Conservation (phyloP, 768 basidiomycete species). For the Naganishia vaughanmartiniae region DNA sequence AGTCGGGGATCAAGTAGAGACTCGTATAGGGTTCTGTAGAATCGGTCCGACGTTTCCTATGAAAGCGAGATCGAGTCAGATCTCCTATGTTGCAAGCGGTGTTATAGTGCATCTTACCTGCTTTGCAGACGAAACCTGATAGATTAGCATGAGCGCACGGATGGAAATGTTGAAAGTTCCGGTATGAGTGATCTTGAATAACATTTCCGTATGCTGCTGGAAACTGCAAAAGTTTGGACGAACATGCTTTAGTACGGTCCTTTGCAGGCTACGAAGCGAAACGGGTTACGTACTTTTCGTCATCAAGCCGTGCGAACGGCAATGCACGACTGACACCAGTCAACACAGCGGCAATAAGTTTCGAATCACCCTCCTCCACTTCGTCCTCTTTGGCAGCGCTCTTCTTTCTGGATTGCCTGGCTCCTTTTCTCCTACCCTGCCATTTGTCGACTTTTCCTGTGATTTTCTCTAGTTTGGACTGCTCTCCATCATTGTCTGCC, state of each 20-base stretch:
- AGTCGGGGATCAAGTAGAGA: constrained; percentile 81
- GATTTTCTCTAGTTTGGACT: constrained; percentile 54
- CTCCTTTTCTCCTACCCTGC: constrained; percentile 51
- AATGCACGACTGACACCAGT: constrained; percentile 93
- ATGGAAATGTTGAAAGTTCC: constrained; percentile 96
- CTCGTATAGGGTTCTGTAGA: constrained; percentile 76
- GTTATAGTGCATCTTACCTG: constrained; percentile 57
- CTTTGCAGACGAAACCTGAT: constrained; percentile 68
- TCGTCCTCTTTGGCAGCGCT: constrained; percentile 53
- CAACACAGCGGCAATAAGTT: constrained; percentile 80
- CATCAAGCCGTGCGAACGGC: constrained; percentile 82
- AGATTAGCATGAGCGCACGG: constrained; percentile 83
- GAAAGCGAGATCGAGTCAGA: not conserved
- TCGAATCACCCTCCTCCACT: constrained; percentile 75
- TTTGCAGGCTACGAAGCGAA: not conserved
- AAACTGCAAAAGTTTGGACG: constrained; percentile 57
- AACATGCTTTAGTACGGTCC: not conserved
- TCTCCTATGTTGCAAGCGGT: constrained; percentile 59
- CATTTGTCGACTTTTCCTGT: constrained; percentile 52
- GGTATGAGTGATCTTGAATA: constrained; percentile 90
- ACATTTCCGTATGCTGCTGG: constrained; percentile 80
- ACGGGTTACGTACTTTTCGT: constrained; percentile 60
- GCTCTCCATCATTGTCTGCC: constrained; percentile 39
- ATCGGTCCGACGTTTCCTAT: constrained; percentile 54
- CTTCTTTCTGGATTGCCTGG: constrained; percentile 44